Base-by-base conservation (phyloP, 163 green algal genomes). In the Chlorella variabilis region DNA sequence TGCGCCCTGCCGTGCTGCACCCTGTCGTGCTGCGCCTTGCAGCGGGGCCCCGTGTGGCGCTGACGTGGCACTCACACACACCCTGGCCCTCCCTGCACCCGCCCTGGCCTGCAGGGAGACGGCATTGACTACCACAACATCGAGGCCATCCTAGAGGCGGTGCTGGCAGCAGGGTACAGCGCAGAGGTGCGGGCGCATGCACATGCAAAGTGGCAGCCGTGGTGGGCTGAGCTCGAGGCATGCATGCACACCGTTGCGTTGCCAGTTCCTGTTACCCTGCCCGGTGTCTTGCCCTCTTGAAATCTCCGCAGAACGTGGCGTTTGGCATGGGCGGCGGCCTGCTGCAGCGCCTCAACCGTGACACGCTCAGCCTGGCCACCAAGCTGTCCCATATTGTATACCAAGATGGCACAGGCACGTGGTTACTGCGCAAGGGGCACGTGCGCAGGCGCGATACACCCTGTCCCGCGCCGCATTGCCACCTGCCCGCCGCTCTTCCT, bases 261-360 rank as follows among this genome's bases (percentile, higher is more conserved):
- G n/a, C n/a, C n/a, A n/a, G n/a, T n/a, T n/a, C n/a, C n/a, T n/a
- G n/a, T n/a, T n/a, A n/a, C n/a, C n/a, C n/a, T n/a, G n/a, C n/a
- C n/a, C n/a, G n/a, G n/a, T n/a, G n/a, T n/a, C n/a, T n/a, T n/a
- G n/a, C n/a, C n/a, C n/a, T n/a, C n/a, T n/a, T n/a, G n/a, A n/a
- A n/a, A n/a, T n/a, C 54, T 62, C 21, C 81, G 78, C 83, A 90
- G 82, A 91, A 90, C 41, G 91, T 96, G 42, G 89, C 89, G 0
- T 98, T 97, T 89, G 95, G 95, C 83, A 98, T 98, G 95, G 95
- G 95, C 0, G 94, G 93, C 29, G 95, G 95, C 4, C 87, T 98
- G 77, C 90, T 98, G 85, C 95, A 98, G 81, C 92, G 91, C 71
- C 85, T 98, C 17, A 92, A 95, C 82, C 88, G 95, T 15, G 95